Base-by-base conservation (phyloP, 2,329 filamentous ascomycete genomes). In the Hymenoscyphus fraxineus region DNA sequence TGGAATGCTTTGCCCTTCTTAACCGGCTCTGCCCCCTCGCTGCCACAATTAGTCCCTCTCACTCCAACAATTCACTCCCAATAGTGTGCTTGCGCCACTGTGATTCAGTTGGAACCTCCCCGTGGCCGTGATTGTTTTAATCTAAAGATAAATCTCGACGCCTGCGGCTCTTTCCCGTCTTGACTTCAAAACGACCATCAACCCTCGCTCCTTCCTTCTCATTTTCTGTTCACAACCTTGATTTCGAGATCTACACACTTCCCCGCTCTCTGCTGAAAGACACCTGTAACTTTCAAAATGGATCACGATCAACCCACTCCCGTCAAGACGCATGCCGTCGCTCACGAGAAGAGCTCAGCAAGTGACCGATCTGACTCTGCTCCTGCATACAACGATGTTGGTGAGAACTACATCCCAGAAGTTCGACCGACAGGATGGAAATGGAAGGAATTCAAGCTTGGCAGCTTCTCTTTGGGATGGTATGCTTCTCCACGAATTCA, bases 401-500 rank as follows among this genome's bases (percentile, higher is more conserved):
- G 60, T 15, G 62, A 64, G 3, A 15, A 57, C 22, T 35, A 39
- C 15, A 60, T 55, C 1, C 47, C 32, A 13, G n/a, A 40, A 12
- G 54, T 58, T 6, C 63, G 66, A 7, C 69, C 70, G 12, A 55
- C 15, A 0, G 83, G 83, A 67, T 92, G 89, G 89, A 88, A 87
- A 78, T 92, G 93, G 81, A 86, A 83, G 73, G 80, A 81, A 59
- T 73, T 85, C 72, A 82, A 80, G 64, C 65, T 92, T 64, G 82
- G 83, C 19, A 78, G 80, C 59, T 77, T 78, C 64, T 81, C 82
- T 68, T 66, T 89, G 7, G 81, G 82, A 3, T 91, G 87, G 82
- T 93, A 89, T 75, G 90, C 90, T 27, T 91, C 89, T 64, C 90
- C 90, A 13, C 85, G 87, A 72, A 77, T 87, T 58, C 90, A 93